These are phyloP conservation scores for Suhomyces sp. DNA, from an alignment of 805 yeast genomes.

Conservation along the genomic window DNA sequence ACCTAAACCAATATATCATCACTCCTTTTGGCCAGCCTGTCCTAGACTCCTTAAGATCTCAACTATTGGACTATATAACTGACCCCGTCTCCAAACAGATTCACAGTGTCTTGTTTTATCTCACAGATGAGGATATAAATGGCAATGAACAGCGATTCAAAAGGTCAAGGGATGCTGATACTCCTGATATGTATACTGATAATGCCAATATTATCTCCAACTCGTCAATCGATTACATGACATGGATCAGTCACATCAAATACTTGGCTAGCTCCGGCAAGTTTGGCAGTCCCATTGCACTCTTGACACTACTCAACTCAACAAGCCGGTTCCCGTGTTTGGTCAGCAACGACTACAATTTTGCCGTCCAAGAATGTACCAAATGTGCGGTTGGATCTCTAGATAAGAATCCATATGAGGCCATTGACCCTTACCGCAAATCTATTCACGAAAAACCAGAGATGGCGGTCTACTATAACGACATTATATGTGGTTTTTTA, in stretches of 20 bases:
- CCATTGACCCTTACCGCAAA: constrained; percentile 22
- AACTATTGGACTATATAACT: constrained; percentile 1
- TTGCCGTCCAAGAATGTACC: constrained; percentile 28
- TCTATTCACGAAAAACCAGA: constrained; percentile 20
- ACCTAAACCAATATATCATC: constrained; percentile 9
- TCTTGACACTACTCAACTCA: constrained; percentile 30
- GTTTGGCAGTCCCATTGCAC: background rate
- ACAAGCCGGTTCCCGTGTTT: constrained; percentile 45
- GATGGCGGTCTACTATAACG: constrained; percentile 22
- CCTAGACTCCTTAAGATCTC: constrained; percentile 14
- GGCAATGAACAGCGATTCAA: background rate
- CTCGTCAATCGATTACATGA: constrained; percentile 7
- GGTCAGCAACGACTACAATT: constrained; percentile 34
- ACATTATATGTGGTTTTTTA: constrained; percentile 20
- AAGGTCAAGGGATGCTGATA: background rate
- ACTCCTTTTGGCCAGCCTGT: constrained; percentile 18
- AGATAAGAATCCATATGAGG: constrained; percentile 22
- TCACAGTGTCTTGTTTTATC: background rate
- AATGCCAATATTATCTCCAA: constrained; percentile 1
- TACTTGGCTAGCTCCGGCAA: constrained; percentile 7
- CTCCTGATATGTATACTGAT: background rate
- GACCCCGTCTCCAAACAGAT: constrained; percentile 3
- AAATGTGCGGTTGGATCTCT: constrained; percentile 33
- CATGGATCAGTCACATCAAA: constrained; percentile 23
- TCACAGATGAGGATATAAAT: background rate